Percentiles rank a stretch among this genome's conserved stretches.
These are phyloP conservation scores for Epichloe sp. DNA, from an alignment of 2,329 filamentous ascomycete species.

Conservation along the genomic window DNA sequence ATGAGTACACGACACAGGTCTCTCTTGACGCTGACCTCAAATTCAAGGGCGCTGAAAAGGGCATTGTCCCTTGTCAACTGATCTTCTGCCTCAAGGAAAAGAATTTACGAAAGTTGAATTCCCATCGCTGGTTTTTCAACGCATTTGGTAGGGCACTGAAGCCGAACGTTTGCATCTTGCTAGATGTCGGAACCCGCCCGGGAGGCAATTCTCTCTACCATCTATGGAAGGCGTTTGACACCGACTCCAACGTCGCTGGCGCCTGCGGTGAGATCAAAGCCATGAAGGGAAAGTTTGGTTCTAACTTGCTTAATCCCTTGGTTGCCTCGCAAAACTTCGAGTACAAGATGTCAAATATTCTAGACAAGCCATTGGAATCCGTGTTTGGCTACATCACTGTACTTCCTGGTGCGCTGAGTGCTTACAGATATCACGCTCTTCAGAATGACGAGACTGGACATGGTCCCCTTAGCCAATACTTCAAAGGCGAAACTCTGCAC, in stretches of 20 bases:
- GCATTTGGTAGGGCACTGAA: constrained; percentile 86
- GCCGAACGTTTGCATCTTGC: constrained; percentile 90
- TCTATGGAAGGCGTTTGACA: constrained; percentile 97
- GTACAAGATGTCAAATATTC: constrained; percentile 99
- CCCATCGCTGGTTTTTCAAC: constrained; percentile 98
- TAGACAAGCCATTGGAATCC: constrained; percentile 93
- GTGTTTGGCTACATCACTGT: constrained; percentile 98
- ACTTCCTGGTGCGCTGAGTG: constrained; percentile 83
- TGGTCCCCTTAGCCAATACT: constrained; percentile 92
- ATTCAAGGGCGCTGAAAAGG: constrained; percentile 98
- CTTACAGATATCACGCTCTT: constrained; percentile 88
- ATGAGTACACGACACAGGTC: constrained; percentile 97
- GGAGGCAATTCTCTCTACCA: constrained; percentile 88
- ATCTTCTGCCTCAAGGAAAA: constrained; percentile 98
- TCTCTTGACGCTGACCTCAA: constrained; percentile 91
- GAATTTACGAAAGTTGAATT: constrained; percentile 96
- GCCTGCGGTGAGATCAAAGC: constrained; percentile 97
- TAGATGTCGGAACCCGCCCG: constrained; percentile 91
- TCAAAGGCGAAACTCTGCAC: constrained; percentile 96
- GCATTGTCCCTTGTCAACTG: constrained; percentile 94
- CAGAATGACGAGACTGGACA: constrained; percentile 96
- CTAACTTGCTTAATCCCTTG: constrained; percentile 79
- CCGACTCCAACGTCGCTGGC: constrained; percentile 91
- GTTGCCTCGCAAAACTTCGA: constrained; percentile 98
- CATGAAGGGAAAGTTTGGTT: constrained; percentile 76